Percentiles rank a stretch among this genome's conserved stretches.
Conservation (phyloP, 1,139 yeast species). For the Ashbya aceris region DNA sequence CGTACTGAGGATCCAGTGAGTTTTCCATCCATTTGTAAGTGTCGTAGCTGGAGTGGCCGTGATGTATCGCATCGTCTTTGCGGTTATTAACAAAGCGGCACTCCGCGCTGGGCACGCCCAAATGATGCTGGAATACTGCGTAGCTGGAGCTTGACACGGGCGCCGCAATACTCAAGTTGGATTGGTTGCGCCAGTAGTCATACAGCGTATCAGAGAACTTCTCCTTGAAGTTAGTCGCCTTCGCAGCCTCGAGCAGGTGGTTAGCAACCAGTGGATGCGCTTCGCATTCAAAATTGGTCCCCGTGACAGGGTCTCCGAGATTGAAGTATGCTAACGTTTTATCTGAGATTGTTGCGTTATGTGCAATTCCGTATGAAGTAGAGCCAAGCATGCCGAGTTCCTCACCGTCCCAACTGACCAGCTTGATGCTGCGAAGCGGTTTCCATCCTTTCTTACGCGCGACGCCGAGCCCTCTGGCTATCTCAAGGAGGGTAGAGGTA, state of each 20-base stretch:
- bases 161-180: constrained; percentile 24
- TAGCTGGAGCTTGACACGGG: constrained; percentile 36
- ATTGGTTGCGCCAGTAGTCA: constrained; percentile 30
- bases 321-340: constrained; percentile 38
- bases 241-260: constrained; percentile 31
- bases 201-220: constrained; percentile 26
- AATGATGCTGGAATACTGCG: constrained; percentile 39
- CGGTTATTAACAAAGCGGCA: constrained; percentile 33
- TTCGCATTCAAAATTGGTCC: constrained; percentile 32
- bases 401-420: constrained; percentile 46
- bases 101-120: constrained; percentile 43
- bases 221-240: constrained; percentile 29
- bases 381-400: constrained; percentile 41
- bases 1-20: constrained; percentile 47
- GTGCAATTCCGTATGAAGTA: constrained; percentile 40
- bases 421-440: constrained; percentile 43
- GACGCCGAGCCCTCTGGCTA: constrained; percentile 37
- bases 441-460: constrained; percentile 41
- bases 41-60: constrained; percentile 53
- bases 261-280: constrained; percentile 37
- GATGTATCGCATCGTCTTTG: constrained; percentile 37
- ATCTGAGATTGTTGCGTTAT: constrained; percentile 26
- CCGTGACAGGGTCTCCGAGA: constrained; percentile 38
- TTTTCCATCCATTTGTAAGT: constrained; percentile 46
- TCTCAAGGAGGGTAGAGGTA: constrained; percentile 36